phyloP scores from a whole-genome alignment of 768 basidiomycete genomes.

The Antrodiella citrinella region DNA sequence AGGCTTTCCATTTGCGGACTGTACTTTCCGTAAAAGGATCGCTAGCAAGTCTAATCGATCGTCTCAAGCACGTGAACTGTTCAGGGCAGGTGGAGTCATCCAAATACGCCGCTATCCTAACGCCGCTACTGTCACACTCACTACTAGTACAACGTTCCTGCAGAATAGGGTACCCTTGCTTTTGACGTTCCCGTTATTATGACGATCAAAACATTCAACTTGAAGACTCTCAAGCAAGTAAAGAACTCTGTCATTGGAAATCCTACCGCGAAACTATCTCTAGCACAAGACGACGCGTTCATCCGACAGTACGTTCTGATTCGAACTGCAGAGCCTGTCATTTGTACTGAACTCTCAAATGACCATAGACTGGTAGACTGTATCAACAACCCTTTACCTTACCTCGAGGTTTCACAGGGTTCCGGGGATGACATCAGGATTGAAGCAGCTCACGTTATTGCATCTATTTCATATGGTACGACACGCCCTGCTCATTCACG shows the following conservation, averaged over 20 bases:
- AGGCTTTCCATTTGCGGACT: too few relatives aligned
- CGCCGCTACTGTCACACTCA: too few relatives aligned
- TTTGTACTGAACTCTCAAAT: neutral
- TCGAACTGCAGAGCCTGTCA: neutral
- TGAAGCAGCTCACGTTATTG: constrained; percentile 69
- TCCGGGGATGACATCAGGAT: constrained; percentile 48
- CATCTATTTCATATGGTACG: constrained; percentile 64
- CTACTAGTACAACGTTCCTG: too few relatives aligned
- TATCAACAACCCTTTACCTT: constrained; percentile 35
- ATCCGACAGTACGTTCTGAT: constrained; percentile 39
- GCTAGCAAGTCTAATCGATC: too few relatives aligned
- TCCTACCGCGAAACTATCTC: constrained; percentile 55
- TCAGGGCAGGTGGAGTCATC: too few relatives aligned
- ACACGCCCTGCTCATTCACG: neutral
- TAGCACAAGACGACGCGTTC: constrained; percentile 49
- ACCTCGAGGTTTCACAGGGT: constrained; percentile 25
- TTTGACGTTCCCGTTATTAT: constrained; percentile 13
- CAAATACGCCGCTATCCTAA: too few relatives aligned
- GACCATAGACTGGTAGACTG: constrained; percentile 52
- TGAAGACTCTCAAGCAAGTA: constrained; percentile 48
- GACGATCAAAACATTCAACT: constrained; percentile 20
- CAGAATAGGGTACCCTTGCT: too few relatives aligned
- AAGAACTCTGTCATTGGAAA: constrained; percentile 80
- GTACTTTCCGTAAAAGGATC: too few relatives aligned
- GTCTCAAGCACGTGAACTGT: too few relatives aligned